phyloP scores from a whole-genome alignment of 129 eudicot species.

The Deinandra increscens region DNA sequence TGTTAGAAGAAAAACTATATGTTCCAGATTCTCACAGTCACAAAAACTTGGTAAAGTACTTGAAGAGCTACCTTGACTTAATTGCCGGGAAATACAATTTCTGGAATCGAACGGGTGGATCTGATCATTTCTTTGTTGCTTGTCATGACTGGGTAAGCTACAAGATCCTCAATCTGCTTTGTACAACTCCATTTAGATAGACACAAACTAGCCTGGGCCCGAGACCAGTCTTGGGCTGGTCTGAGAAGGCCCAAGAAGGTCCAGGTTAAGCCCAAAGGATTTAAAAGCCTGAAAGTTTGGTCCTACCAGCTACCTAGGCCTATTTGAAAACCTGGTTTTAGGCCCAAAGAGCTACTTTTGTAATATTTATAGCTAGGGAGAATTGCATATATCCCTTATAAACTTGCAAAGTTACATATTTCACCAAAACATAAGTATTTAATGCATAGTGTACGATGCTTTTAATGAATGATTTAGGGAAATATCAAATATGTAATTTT shows the following conservation, averaged over 20 bases:
- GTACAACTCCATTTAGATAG: neutral
- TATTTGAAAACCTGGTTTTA: neutral
- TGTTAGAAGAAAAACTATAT: slow-evolving; percentile 54
- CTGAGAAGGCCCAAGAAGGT: neutral
- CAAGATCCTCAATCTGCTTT: neutral
- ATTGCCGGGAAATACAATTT: slow-evolving; percentile 55
- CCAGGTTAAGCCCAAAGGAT: neutral
- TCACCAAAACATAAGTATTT: too few relatives aligned
- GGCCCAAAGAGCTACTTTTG: neutral
- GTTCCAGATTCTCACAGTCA: slow-evolving; percentile 60
- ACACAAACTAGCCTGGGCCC: slow-evolving; percentile 6
- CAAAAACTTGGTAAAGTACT: slow-evolving; percentile 39
- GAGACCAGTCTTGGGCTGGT: neutral
- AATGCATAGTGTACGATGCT: too few relatives aligned
- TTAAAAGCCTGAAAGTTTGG: neutral
- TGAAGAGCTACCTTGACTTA: slow-evolving; percentile 51
- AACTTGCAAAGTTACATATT: too few relatives aligned
- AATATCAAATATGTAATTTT: too few relatives aligned
- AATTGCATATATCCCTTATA: too few relatives aligned
- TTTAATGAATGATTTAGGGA: too few relatives aligned
- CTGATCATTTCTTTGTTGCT: slow-evolving; percentile 94
- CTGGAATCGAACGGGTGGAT: slow-evolving; percentile 89
- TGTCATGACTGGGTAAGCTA: slow-evolving; percentile 95
- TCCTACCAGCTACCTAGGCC: neutral
- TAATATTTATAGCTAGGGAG: neutral